Conservation (phyloP, 2,329 filamentous ascomycete species). For the Ascochyta rabiei region DNA sequence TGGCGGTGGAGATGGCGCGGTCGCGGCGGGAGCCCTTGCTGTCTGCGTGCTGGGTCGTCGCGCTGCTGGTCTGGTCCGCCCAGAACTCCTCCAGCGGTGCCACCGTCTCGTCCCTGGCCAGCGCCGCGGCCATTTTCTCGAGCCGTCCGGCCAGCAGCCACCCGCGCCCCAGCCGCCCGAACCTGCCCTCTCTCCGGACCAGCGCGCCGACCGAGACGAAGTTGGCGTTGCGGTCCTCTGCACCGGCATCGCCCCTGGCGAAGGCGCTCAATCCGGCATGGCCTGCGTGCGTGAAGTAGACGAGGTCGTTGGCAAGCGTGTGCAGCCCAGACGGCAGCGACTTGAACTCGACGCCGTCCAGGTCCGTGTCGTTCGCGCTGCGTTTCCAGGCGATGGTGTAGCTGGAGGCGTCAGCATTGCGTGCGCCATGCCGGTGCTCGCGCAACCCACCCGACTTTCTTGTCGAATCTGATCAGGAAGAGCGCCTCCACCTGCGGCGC, state of each 20-base stretch:
- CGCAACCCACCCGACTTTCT: slow-evolving; percentile 76
- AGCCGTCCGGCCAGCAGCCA: slow-evolving; percentile 86
- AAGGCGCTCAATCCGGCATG: slow-evolving; percentile 93
- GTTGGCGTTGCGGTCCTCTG: slow-evolving; percentile 81
- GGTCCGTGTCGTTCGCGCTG: slow-evolving; percentile 69
- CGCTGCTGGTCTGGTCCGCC: slow-evolving; percentile 59
- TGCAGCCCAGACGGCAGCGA: slow-evolving; percentile 92
- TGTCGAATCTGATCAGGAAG: slow-evolving; percentile 90
- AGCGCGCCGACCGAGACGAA: slow-evolving; percentile 93
- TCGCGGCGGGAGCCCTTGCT: slow-evolving; percentile 22
- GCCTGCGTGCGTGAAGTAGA: slow-evolving; percentile 87
- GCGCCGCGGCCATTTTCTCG: slow-evolving; percentile 69
- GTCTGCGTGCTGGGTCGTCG: not conserved
- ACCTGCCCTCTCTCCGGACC: slow-evolving; percentile 73
- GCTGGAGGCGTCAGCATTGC: slow-evolving; percentile 46
- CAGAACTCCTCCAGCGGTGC: slow-evolving; percentile 79
- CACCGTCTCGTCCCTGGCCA: slow-evolving; percentile 68
- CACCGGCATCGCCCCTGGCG: slow-evolving; percentile 79
- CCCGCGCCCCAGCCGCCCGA: slow-evolving; percentile 81
- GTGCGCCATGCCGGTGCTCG: slow-evolving; percentile 2
- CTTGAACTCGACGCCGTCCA: slow-evolving; percentile 94
- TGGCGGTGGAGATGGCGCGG: slow-evolving; percentile 52
- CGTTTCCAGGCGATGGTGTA: slow-evolving; percentile 89
- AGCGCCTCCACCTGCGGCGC: slow-evolving; percentile 65
- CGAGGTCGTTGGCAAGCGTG: slow-evolving; percentile 81